Percentiles rank a stretch among this genome's conserved stretches.
Conservation (phyloP, 148 eudicot genomes). For the Pharnaceum exiguum region DNA sequence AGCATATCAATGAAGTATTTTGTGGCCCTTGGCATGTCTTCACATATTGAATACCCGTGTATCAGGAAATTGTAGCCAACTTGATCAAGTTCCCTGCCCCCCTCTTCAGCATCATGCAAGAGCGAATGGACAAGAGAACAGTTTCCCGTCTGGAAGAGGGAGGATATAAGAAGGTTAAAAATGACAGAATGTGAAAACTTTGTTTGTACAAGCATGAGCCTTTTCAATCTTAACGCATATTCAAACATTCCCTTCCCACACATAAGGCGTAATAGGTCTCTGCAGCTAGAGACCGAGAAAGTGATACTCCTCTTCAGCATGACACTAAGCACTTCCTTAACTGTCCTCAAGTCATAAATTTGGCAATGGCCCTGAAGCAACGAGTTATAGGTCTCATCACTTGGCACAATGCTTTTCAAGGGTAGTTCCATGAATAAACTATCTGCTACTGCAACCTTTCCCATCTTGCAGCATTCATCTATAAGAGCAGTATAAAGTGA, state of each 20-base stretch:
- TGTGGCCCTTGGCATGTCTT: slow-evolving; percentile 29
- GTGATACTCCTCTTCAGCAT: slow-evolving; percentile 45
- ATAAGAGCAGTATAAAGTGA: slow-evolving; percentile 31
- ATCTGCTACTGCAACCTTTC: slow-evolving; percentile 36
- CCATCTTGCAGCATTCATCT: slow-evolving; percentile 29
- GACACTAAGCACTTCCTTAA: slow-evolving; percentile 36
- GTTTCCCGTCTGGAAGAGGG: slow-evolving; percentile 35
- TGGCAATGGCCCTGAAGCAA: slow-evolving; percentile 47
- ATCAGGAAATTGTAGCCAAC: slow-evolving; percentile 51
- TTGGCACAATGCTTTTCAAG: slow-evolving; percentile 21
- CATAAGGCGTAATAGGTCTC: slow-evolving; percentile 30
- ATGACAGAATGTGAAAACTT: slow-evolving; percentile 21
- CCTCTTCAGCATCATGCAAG: slow-evolving; percentile 35
- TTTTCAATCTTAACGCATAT: slow-evolving; percentile 42
- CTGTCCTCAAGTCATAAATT: slow-evolving; percentile 28
- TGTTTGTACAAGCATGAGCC: slow-evolving; percentile 31
- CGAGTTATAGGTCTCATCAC: slow-evolving; percentile 31
- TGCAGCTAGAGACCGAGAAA: slow-evolving; percentile 43
- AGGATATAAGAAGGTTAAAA: slow-evolving; percentile 52
- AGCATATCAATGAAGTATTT: slow-evolving; percentile 42
- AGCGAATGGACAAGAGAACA: slow-evolving; percentile 27
- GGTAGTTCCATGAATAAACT: slow-evolving; percentile 28
- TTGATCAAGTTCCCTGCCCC: slow-evolving; percentile 39
- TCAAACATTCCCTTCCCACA: slow-evolving; percentile 29
- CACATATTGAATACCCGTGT: slow-evolving; percentile 35